phyloP scores from a whole-genome alignment of 306 rosid genomes.

The Benincasa hispida region DNA sequence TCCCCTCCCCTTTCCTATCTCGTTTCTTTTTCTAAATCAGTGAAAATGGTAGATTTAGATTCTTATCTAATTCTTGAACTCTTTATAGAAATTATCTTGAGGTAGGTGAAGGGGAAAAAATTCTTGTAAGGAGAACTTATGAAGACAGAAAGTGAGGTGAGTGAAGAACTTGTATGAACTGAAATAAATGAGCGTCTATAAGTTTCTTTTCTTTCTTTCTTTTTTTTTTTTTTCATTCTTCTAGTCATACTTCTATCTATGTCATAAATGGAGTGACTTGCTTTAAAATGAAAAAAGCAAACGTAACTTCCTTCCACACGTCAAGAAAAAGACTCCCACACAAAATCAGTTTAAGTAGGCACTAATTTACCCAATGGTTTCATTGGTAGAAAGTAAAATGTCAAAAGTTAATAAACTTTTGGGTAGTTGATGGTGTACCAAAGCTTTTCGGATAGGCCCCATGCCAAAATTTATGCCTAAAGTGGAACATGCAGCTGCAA shows the following conservation, averaged over 20 bases:
- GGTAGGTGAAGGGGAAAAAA: neutral
- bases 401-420: neutral
- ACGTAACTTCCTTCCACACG: neutral
- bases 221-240: neutral
- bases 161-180: neutral
- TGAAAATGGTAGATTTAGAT: neutral
- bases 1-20: neutral
- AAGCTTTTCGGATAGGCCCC: neutral
- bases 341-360: neutral
- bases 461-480: slow-evolving; percentile 2
- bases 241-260: neutral
- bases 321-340: neutral
- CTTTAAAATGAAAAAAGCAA: neutral
- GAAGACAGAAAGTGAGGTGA: neutral
- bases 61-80: neutral
- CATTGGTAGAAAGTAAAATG: slow-evolving; percentile 1
- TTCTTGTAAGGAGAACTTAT: neutral
- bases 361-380: neutral
- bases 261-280: neutral
- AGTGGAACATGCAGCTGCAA: slow-evolving; percentile 20
- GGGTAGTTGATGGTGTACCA: slow-evolving; percentile 7
- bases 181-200: neutral
- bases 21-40: neutral
- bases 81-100: neutral
- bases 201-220: neutral